These are phyloP conservation scores for Cutaneotrichosporon sp. DNA, from an alignment of 1,284 basidiomycete genomes.

Conservation along the genomic window DNA sequence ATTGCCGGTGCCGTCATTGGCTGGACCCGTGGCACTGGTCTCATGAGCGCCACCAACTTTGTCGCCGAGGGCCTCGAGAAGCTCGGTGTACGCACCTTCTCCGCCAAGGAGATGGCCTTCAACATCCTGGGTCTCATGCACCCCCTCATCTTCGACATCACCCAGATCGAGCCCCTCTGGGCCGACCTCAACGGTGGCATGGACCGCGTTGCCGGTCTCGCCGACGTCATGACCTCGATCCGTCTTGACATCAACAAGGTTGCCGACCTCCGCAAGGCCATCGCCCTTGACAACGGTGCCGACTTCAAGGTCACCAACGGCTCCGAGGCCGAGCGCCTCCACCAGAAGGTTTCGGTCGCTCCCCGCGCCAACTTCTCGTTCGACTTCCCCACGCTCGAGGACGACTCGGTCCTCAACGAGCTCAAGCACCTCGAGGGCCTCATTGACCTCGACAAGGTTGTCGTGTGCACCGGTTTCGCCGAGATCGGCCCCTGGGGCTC, in stretches of 20 bases:
- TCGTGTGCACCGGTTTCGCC: slow-evolving; percentile 94
- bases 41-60: slow-evolving; percentile 95
- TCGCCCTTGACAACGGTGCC: slow-evolving; percentile 88
- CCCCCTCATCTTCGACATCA: slow-evolving; percentile 98
- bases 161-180: slow-evolving; percentile 99
- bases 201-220: slow-evolving; percentile 93
- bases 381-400: slow-evolving; percentile 82
- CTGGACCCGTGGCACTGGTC: slow-evolving; percentile 97
- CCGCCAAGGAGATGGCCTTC: slow-evolving; percentile 99
- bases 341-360: slow-evolving; percentile 89
- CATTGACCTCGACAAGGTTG: slow-evolving; percentile 91
- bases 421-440: slow-evolving; percentile 76
- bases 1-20: slow-evolving; percentile 98
- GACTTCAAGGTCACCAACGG: slow-evolving; percentile 94
- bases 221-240: slow-evolving; percentile 86
- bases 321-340: slow-evolving; percentile 85
- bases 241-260: slow-evolving; percentile 73
- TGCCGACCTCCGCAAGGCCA: slow-evolving; percentile 87
- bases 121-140: slow-evolving; percentile 99
- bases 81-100: slow-evolving; percentile 95
- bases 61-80: slow-evolving; percentile 93
- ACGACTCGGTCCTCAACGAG: slow-evolving; percentile 67
- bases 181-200: slow-evolving; percentile 96
- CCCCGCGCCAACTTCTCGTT: slow-evolving; percentile 97
- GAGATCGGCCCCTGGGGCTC: slow-evolving; percentile 99